These are phyloP conservation scores for Auxenochlorella protothecoides DNA, from an alignment of 139 green algal genomes.

Conservation along the genomic window DNA sequence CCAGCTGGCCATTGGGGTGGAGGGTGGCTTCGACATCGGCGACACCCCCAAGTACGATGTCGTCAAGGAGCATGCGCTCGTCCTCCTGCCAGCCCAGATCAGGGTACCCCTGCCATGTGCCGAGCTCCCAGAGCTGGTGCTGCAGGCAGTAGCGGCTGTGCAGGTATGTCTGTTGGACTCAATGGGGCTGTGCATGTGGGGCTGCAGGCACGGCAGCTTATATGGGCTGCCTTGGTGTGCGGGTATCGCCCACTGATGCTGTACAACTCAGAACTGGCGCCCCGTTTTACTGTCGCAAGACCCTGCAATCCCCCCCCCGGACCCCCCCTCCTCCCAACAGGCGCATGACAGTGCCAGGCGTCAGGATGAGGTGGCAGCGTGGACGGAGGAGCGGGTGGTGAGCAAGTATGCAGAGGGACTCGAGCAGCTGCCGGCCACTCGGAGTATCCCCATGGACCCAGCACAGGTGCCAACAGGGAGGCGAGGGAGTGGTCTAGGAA, in stretches of 20 bases:
- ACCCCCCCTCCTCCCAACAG: slow-evolving; percentile 18
- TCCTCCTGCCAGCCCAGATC: slow-evolving; percentile 29
- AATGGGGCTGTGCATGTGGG: too few species aligned
- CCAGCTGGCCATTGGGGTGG: slow-evolving; percentile 52
- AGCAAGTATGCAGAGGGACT: slow-evolving; percentile 77
- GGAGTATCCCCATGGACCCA: slow-evolving; percentile 67
- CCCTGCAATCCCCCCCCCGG: too few species aligned
- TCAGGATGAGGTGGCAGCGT: slow-evolving; percentile 37
- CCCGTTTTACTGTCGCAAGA: too few species aligned
- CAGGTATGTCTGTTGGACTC: too few species aligned
- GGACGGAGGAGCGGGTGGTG: slow-evolving; percentile 68
- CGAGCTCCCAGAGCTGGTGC: slow-evolving; percentile 68
- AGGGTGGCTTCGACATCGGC: slow-evolving; percentile 44
- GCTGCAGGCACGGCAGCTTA: too few species aligned
- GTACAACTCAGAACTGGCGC: not conserved
- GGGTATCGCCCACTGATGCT: not conserved
- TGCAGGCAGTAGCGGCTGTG: slow-evolving; percentile 48
- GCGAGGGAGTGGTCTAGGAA: too few species aligned
- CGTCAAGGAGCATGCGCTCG: slow-evolving; percentile 29
- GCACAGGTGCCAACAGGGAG: slow-evolving; percentile 5
- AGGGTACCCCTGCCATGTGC: slow-evolving; percentile 55
- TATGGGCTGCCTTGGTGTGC: slow-evolving; percentile 14
- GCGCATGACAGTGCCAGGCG: slow-evolving; percentile 53
- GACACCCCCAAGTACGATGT: slow-evolving; percentile 18
- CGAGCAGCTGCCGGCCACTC: slow-evolving; percentile 61